phyloP scores from a whole-genome alignment of 441 rosid species.

The Lepidium campestre region DNA sequence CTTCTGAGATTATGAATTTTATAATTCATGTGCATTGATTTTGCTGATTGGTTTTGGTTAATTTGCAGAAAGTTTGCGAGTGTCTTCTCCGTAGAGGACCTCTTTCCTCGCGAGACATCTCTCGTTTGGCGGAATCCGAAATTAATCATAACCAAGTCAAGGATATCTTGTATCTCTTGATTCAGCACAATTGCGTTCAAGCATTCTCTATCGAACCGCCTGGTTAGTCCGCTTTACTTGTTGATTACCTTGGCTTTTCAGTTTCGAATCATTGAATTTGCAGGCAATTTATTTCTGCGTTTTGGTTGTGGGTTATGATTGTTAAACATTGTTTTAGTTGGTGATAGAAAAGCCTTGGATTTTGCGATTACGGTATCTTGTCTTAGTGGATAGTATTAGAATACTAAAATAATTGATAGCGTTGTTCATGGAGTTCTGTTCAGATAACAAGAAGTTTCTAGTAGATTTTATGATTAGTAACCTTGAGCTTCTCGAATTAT shows the following conservation, averaged over 20 bases:
- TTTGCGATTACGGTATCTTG: background rate
- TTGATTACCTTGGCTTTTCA: background rate
- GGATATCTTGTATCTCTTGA: slow-evolving; percentile 63
- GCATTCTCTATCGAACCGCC: slow-evolving; percentile 50
- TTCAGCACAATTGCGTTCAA: slow-evolving; percentile 87
- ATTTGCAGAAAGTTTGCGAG: slow-evolving; percentile 72
- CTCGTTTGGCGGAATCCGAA: slow-evolving; percentile 35
- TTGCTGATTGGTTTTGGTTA: background rate
- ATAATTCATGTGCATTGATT: background rate
- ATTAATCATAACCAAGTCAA: slow-evolving; percentile 44
- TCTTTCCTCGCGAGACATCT: slow-evolving; percentile 40
- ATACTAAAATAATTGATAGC: background rate
- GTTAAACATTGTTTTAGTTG: background rate
- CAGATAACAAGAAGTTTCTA: background rate
- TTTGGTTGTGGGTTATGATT: background rate
- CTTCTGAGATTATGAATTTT: background rate
- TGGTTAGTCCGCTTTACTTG: slow-evolving; percentile 29
- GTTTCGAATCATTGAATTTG: background rate
- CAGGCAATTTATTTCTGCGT: background rate
- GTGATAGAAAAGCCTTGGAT: background rate
- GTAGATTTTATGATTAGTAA: background rate
- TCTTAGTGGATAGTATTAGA: background rate
- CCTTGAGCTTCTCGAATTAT: background rate
- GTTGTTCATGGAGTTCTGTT: background rate
- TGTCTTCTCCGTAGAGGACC: slow-evolving; percentile 74